Conservation (phyloP, 306 rosid genomes). For the Pyrus bretschneideri region DNA sequence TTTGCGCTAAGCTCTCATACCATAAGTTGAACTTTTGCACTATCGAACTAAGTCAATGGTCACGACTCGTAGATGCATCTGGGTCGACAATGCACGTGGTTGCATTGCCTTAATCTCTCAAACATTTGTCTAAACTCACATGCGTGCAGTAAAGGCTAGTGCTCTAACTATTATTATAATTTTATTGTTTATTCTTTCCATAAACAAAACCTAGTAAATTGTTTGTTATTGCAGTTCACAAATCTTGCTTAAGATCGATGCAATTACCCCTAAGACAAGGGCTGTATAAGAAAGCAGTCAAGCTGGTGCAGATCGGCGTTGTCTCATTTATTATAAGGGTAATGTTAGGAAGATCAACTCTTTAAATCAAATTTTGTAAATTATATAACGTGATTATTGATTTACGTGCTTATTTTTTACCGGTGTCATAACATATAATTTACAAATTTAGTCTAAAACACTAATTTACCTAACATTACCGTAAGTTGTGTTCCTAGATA, state of each 20-base stretch:
- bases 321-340: not conserved
- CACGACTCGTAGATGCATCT: not conserved
- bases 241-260: not conserved
- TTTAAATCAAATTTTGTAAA: too few relatives aligned
- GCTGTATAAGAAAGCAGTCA: not conserved
- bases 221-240: not conserved
- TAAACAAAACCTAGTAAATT: not conserved
- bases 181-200: not conserved
- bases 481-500: not conserved
- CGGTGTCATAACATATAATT: too few relatives aligned
- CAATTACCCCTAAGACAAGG: not conserved
- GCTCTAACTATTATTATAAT: not conserved
- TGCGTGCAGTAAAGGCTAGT: not conserved
- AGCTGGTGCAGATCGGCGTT: not conserved
- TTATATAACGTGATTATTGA: too few relatives aligned
- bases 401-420: too few relatives aligned
- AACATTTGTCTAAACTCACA: not conserved
- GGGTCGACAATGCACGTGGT: not conserved
- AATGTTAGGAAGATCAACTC: fast-evolving
- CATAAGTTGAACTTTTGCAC: not conserved
- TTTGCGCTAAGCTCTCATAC: not conserved
- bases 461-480: too few relatives aligned
- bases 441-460: too few relatives aligned
- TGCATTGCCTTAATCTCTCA: not conserved
- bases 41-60: not conserved